Evolutionary conservation across 1,284 basidiomycete genomes (phyloP).

Genomic region (Ganoderma resinaceum): DNA sequence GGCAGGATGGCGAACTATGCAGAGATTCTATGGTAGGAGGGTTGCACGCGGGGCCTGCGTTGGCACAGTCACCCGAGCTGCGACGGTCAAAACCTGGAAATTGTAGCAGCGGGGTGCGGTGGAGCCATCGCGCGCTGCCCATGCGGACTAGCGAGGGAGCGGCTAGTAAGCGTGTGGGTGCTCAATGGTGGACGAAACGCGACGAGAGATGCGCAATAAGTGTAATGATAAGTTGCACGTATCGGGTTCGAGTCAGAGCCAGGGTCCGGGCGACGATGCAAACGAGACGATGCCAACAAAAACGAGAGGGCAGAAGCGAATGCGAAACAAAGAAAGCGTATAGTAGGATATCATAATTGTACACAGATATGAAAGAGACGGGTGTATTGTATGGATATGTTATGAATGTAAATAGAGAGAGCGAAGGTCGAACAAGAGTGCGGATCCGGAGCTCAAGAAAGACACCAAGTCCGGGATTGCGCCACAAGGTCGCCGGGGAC

Average conservation of each 20-base stretch:
- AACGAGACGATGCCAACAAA: conserved; percentile 14
- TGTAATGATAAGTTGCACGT: conserved; percentile 11
- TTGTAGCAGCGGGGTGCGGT: not conserved
- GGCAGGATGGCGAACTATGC: not conserved
- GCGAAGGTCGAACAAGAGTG: conserved; percentile 2
- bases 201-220: not conserved
- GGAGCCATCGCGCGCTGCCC: not conserved
- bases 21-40: not conserved
- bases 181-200: not conserved
- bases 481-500: not conserved
- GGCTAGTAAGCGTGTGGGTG: not conserved
- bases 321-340: not conserved
- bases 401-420: conserved; percentile 25
- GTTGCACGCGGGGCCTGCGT: not conserved
- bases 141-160: not conserved
- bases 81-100: conserved; percentile 3
- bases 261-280: conserved; percentile 12
- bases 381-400: conserved; percentile 30
- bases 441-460: conserved; percentile 6
- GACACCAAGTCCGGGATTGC: not conserved
- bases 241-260: not conserved
- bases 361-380: conserved; percentile 16
- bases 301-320: not conserved
- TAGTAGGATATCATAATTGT: conserved; percentile 21
- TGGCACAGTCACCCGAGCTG: not conserved